A percentile compares a stretch with the other conserved stretches of the same genome.
Conservation (phyloP, 2,329 filamentous ascomycete species). For the Camillea tinctor region DNA sequence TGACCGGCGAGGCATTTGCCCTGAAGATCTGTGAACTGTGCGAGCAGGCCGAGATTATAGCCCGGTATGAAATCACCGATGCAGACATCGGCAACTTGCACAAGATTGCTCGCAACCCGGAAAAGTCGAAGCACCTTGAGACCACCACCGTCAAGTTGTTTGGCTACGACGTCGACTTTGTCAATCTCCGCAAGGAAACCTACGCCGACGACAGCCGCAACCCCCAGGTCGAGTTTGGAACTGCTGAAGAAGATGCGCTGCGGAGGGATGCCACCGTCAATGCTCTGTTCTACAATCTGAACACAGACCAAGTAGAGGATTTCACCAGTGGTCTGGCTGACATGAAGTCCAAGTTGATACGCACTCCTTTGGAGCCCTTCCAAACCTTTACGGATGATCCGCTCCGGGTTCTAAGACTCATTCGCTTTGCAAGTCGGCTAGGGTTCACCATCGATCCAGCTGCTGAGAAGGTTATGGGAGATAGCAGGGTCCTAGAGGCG, state of each 20-base stretch:
- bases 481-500: constrained; percentile 73
- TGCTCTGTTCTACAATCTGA: constrained; percentile 91
- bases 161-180: constrained; percentile 86
- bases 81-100: constrained; percentile 73
- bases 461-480: constrained; percentile 71
- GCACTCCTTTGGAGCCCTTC: constrained; percentile 82
- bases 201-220: constrained; percentile 89
- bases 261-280: constrained; percentile 93
- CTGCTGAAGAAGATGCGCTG: constrained; percentile 82
- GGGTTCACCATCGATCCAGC: constrained; percentile 72
- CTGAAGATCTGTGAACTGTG: constrained; percentile 67
- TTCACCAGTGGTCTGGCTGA: constrained; percentile 78
- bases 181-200: constrained; percentile 89
- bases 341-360: constrained; percentile 69
- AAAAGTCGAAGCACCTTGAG: constrained; percentile 95
- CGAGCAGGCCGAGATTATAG: constrained; percentile 55
- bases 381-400: constrained; percentile 96
- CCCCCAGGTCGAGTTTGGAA: constrained; percentile 91
- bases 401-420: constrained; percentile 77
- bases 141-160: constrained; percentile 85
- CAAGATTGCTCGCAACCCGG: constrained; percentile 87
- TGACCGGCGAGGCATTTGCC: constrained; percentile 80
- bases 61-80: constrained; percentile 57
- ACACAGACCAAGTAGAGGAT: constrained; percentile 78
- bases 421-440: constrained; percentile 86